These are phyloP conservation scores for Puccinia horiana DNA, from an alignment of 1,284 basidiomycete genomes.

Conservation along the genomic window DNA sequence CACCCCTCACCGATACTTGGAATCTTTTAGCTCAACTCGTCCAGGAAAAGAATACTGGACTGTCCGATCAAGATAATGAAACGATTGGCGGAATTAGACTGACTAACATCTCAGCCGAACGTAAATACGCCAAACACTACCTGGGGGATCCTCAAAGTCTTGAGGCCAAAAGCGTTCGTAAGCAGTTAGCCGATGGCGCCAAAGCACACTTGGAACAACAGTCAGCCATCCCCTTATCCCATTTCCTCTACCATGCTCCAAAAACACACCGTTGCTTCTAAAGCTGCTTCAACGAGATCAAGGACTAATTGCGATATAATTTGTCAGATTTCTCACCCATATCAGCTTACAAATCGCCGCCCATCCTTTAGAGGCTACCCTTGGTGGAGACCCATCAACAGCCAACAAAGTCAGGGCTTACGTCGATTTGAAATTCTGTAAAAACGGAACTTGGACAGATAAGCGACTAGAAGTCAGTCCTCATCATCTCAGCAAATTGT, in stretches of 20 bases:
- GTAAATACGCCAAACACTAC: constrained; percentile 62
- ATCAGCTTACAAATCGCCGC: constrained; percentile 82
- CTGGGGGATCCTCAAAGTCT: constrained; percentile 59
- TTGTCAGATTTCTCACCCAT: constrained; percentile 71
- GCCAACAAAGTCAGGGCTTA: constrained; percentile 86
- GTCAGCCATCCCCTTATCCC: constrained; percentile 57
- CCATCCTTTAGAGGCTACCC: constrained; percentile 77
- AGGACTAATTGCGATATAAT: not conserved
- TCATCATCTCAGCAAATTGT: not conserved
- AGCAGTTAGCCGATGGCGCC: constrained; percentile 54
- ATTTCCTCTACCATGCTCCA: constrained; percentile 62
- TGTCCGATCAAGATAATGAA: constrained; percentile 32
- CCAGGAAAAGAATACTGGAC: constrained; percentile 60
- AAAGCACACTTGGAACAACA: constrained; percentile 65
- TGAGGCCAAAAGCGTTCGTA: constrained; percentile 57
- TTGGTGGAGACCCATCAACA: constrained; percentile 88
- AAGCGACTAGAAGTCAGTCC: constrained; percentile 70
- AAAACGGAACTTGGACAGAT: constrained; percentile 79
- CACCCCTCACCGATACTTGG: constrained; percentile 59
- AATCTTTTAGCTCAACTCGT: constrained; percentile 61
- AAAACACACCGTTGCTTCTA: constrained; percentile 57
- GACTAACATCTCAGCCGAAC: constrained; percentile 56
- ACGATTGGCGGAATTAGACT: constrained; percentile 53
- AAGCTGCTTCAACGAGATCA: not conserved
- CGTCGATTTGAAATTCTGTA: constrained; percentile 70